Percentiles rank a stretch among this genome's conserved stretches.
These are phyloP conservation scores for Pythium phragmiticola DNA, from an alignment of 352 stramenopile species.

Conservation along the genomic window DNA sequence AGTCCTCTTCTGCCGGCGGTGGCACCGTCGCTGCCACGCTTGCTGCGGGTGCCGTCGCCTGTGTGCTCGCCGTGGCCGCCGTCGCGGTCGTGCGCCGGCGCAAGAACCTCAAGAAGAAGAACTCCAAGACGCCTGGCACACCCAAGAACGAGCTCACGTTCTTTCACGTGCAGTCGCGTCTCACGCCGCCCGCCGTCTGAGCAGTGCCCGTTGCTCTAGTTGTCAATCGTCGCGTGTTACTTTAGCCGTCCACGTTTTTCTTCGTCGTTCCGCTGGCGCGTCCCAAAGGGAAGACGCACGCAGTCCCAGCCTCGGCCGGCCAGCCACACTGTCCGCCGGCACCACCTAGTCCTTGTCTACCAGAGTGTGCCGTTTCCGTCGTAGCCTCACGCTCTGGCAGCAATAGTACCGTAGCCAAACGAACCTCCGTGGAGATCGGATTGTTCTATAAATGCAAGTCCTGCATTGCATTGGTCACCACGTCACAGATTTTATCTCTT, in stretches of 20 bases:
- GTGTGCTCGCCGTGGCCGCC: conserved; percentile 27
- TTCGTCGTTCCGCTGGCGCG: background rate
- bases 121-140: conserved; percentile 31
- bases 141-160: conserved; percentile 35
- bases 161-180: conserved; percentile 36
- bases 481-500: conserved; percentile 4
- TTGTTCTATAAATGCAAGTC: background rate
- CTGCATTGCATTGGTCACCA: background rate
- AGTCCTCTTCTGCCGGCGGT: background rate
- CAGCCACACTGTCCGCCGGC: background rate
- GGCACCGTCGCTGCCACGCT: conserved; percentile 19
- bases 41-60: conserved; percentile 21
- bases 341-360: background rate
- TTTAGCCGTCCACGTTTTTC: conserved; percentile 7
- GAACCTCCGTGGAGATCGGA: background rate
- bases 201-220: background rate
- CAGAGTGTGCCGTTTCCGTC: background rate
- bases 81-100: conserved; percentile 23
- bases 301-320: background rate
- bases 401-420: background rate
- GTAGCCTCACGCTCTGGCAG: background rate
- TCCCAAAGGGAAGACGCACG: conserved; percentile 10
- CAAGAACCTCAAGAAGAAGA: conserved; percentile 22
- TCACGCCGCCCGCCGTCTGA: conserved; percentile 35
- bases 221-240: conserved; percentile 4